These are phyloP conservation scores for Diplocarpon rosae DNA, from an alignment of 2,329 filamentous ascomycete species.

Conservation along the genomic window DNA sequence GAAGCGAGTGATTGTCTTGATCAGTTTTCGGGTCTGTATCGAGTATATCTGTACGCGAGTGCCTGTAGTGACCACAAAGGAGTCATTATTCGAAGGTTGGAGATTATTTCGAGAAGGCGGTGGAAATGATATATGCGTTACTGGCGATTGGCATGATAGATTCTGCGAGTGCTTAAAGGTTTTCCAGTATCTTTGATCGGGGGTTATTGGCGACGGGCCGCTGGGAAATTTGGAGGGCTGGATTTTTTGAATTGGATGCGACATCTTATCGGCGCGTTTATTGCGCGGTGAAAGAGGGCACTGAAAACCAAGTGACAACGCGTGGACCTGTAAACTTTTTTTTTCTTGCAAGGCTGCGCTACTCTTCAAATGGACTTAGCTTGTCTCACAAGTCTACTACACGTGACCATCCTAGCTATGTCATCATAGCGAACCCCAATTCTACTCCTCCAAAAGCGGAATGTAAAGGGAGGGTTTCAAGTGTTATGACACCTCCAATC, in stretches of 20 bases:
- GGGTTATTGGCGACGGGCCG: conserved; percentile 71
- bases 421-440: too few species aligned
- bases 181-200: conserved; percentile 94
- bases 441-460: too few species aligned
- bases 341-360: conserved; percentile 1
- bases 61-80: conserved; percentile 90
- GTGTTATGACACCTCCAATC: too few species aligned
- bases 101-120: conserved; percentile 33
- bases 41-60: conserved; percentile 91
- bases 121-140: conserved; percentile 80
- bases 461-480: too few species aligned
- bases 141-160: conserved; percentile 79
- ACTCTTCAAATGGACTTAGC: not conserved
- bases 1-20: conserved; percentile 92
- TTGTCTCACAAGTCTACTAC: too few species aligned
- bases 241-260: conserved; percentile 10
- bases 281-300: conserved; percentile 1
- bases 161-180: conserved; percentile 86
- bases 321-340: not conserved
- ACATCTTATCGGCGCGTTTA: conserved; percentile 6
- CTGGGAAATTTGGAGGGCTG: conserved; percentile 62
- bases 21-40: conserved; percentile 76
- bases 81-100: conserved; percentile 43
- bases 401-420: too few species aligned
- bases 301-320: not conserved